Percentiles rank a stretch among this genome's conserved stretches.
phyloP scores from a whole-genome alignment of 1,284 basidiomycete genomes.

The Trametes hirsuta region DNA sequence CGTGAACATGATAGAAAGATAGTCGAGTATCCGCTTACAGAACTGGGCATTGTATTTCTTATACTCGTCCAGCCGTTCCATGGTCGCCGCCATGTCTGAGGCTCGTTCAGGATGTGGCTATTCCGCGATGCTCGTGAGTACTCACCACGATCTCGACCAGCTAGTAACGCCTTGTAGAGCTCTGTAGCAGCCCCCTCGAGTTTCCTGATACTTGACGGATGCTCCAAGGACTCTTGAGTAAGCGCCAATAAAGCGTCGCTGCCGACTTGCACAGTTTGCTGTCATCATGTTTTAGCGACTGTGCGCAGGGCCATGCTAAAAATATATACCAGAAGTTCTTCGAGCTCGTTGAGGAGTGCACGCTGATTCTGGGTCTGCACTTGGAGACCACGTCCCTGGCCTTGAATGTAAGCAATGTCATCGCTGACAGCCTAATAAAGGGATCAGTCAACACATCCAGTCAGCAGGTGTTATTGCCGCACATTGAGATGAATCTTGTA shows the following conservation, averaged over 20 bases:
- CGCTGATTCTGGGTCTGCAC: constrained; percentile 97
- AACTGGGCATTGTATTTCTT: constrained; percentile 87
- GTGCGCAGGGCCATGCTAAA: background rate
- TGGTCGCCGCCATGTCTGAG: constrained; percentile 90
- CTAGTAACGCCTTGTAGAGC: constrained; percentile 94
- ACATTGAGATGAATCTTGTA: constrained; percentile 96
- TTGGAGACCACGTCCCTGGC: constrained; percentile 95
- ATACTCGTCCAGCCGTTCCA: constrained; percentile 91
- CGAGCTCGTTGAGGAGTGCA: constrained; percentile 78
- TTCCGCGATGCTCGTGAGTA: background rate
- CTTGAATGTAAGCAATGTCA: constrained; percentile 95
- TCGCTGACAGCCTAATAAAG: constrained; percentile 81
- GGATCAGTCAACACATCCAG: constrained; percentile 10
- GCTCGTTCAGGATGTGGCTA: background rate
- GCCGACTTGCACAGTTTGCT: constrained; percentile 95
- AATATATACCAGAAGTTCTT: constrained; percentile 75
- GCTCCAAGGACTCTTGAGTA: constrained; percentile 86
- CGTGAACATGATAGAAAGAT: constrained; percentile 87
- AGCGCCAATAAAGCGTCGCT: constrained; percentile 75
- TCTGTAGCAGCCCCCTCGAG: constrained; percentile 86
- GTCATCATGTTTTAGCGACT: background rate
- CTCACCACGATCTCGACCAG: constrained; percentile 84
- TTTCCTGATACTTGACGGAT: constrained; percentile 71
- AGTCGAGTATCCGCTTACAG: constrained; percentile 89
- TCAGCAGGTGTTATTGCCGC: background rate